Evolutionary conservation across 1,284 basidiomycete genomes (phyloP), one percentile per base, ranked within the genome.

Genomic region (Microbotryum scabiosae): DNA sequence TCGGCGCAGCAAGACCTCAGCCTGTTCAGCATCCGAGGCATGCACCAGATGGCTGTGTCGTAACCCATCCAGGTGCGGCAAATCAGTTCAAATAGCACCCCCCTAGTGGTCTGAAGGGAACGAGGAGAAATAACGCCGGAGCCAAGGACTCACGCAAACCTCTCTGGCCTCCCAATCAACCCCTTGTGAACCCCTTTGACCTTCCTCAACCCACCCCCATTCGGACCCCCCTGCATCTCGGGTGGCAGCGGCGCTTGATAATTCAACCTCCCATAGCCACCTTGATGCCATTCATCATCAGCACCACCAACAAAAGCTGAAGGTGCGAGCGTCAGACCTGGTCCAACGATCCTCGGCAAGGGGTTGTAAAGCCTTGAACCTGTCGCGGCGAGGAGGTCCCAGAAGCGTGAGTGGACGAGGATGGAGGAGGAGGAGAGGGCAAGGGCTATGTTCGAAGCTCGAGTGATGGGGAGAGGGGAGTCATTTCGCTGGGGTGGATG

Each of bases 1-100:
- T 64, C 90, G 81, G 68, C 83, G 85, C 57, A 97, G 82, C 61
- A 97, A 81, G 36, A 87, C 90, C 73, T 90, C 88, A 32, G 90
- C 85, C 75, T 97, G 90, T 76, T 91, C 89, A 25, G 85, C 88
- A 75, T 94, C 89, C 60, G 89, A 92, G 21, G 93, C 90, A 76
- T 97, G 92, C 25, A 93, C 85, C 63, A 94, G 82, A 76, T 97
- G 93, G 55, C 90, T 93, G 71, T 43, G 58, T 52, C 16, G 66
- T 51, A 68, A 57, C 59, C 70, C 65, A 21, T 50, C 20, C 58
- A 21, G 51, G 14, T 30, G 6, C 1, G 21, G 20, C 0, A n/a
- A 20, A 18, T 21, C 23, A n/a, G 28, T n/a, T 26, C 45, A 71
- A 68, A 63, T 62, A 64, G 69, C 62, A 66, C 67, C 54, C 49